Evolutionary conservation across 2,329 filamentous ascomycete genomes (phyloP), one percentile per base, ranked within the genome.

Genomic region (Ceratocystis diversiconidia): DNA sequence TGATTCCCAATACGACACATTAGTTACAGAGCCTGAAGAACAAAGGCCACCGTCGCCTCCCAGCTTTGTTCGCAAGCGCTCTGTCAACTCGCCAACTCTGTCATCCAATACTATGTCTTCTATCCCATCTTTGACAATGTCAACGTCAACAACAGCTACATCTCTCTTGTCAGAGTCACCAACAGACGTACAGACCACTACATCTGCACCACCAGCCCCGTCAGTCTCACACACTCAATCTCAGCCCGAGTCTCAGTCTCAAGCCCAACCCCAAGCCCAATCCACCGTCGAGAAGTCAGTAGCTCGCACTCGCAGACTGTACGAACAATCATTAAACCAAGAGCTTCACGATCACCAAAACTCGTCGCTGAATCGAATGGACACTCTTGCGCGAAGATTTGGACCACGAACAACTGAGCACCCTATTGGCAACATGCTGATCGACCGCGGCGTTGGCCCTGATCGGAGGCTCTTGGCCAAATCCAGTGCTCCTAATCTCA

Each of bases 271-370:
- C 5, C 62, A 63, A 15, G n/a, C 62, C 28, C 43, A 57, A 12
- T 60, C 64, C 5, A 43, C 32, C n/a, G 52, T 28, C 6, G 65
- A 69, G 15, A 69, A 67, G 65, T 84, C 80, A 48, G 82, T 85
- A 19, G 65, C 64, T 3, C 88, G 92, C 69, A 82, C 83, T 1
- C 83, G 88, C 63, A 81, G 90, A 57, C 78, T 96, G 1, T 96
- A 96, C 71, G 92, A 95, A 69, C 89, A 90, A 69, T 87, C 88
- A 0, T 78, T 95, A 17, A 88, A 86, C 62, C 87, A 92, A 71
- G 86, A 94, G 68, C 79, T 89, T 12, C 86, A 92, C 62, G 89
- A 92, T 65, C 87, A 94, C 69, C 90, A 92, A 71, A 82, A 82
- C 2, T 89, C 88, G 1, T 84, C 89, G 0, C 75, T 94, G 69